A percentile compares a stretch with the other conserved stretches of the same genome.
Conservation (phyloP, 441 rosid genomes). For the Gossypium gossypioides region DNA sequence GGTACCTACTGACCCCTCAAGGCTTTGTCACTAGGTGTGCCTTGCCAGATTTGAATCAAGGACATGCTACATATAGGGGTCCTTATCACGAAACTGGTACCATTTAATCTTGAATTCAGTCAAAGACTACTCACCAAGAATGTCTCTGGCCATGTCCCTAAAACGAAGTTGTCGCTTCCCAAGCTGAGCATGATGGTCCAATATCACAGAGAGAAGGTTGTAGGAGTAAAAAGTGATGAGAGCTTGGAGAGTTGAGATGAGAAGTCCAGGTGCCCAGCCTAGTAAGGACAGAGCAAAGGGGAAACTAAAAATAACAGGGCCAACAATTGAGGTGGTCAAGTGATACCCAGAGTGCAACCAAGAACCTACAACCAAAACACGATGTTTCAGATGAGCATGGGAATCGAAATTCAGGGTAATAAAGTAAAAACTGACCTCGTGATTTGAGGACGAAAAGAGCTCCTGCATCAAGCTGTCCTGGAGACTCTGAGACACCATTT, state of each 20-base stretch:
- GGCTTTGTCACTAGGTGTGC: too few relatives aligned
- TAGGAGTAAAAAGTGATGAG: constrained; percentile 43
- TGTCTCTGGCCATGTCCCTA: constrained; percentile 49
- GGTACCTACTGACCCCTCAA: too few relatives aligned
- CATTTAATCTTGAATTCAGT: too few relatives aligned
- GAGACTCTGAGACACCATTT: neutral
- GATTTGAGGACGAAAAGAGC: neutral
- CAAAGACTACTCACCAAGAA: constrained; percentile 27
- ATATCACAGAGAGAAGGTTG: constrained; percentile 35
- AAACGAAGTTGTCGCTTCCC: constrained; percentile 41
- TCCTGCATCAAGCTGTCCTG: neutral
- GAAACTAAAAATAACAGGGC: constrained; percentile 36
- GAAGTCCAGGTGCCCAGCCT: constrained; percentile 36
- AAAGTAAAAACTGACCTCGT: neutral
- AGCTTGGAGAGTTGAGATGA: constrained; percentile 20
- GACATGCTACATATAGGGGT: too few relatives aligned
- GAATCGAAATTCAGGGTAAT: neutral
- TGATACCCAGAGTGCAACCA: constrained; percentile 51
- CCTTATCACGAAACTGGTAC: too few relatives aligned
- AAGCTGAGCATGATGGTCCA: constrained; percentile 37
- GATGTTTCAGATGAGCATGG: neutral
- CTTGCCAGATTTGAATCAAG: too few relatives aligned
- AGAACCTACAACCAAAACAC: constrained; percentile 24
- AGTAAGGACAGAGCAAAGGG: constrained; percentile 34
- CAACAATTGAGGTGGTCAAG: constrained; percentile 48